Percentiles rank a stretch among this genome's conserved stretches.
Evolutionary conservation across 306 rosid species (phyloP).

Genomic region (Ceratonia siliqua): DNA sequence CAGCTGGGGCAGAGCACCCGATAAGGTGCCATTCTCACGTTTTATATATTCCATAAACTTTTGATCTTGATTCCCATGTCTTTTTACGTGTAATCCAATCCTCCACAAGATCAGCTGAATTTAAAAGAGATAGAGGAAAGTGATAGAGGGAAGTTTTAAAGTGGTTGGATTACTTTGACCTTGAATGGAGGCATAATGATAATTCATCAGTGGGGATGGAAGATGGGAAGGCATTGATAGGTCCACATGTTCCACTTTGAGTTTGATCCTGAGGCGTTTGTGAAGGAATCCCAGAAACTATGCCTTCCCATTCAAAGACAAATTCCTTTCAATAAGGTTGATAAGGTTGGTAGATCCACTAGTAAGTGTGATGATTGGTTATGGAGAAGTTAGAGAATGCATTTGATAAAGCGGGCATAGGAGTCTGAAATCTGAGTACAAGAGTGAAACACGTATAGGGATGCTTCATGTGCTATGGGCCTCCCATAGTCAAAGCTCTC

Average conservation of each 20-base stretch:
- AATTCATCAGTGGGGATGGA: conserved; percentile 35
- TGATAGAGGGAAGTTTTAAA: not conserved
- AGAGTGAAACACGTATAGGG: too few relatives aligned
- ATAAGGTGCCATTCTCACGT: conserved; percentile 25
- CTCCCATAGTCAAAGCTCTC: too few relatives aligned
- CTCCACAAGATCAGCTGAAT: conserved; percentile 18
- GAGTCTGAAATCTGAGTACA: too few relatives aligned
- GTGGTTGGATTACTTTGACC: conserved; percentile 38
- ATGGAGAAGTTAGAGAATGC: conserved; percentile 32
- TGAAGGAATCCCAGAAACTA: conserved; percentile 43
- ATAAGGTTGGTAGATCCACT: conserved; percentile 31
- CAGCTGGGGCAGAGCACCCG: conserved; percentile 31
- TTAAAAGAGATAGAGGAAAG: not conserved
- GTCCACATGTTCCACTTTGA: conserved; percentile 44
- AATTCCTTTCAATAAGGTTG: conserved; percentile 7
- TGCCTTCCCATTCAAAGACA: conserved; percentile 39
- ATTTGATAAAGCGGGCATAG: conserved; percentile 36
- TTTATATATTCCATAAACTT: conserved; percentile 38
- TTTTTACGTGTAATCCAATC: conserved; percentile 35
- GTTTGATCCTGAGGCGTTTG: conserved; percentile 32
- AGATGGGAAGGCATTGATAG: conserved; percentile 30
- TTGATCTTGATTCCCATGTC: not conserved
- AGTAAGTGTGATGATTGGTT: conserved; percentile 27
- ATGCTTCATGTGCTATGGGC: too few relatives aligned
- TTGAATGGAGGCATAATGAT: conserved; percentile 38